These are phyloP conservation scores for Casuarina cunninghamiana DNA, from an alignment of 306 rosid genomes.

Conservation along the genomic window DNA sequence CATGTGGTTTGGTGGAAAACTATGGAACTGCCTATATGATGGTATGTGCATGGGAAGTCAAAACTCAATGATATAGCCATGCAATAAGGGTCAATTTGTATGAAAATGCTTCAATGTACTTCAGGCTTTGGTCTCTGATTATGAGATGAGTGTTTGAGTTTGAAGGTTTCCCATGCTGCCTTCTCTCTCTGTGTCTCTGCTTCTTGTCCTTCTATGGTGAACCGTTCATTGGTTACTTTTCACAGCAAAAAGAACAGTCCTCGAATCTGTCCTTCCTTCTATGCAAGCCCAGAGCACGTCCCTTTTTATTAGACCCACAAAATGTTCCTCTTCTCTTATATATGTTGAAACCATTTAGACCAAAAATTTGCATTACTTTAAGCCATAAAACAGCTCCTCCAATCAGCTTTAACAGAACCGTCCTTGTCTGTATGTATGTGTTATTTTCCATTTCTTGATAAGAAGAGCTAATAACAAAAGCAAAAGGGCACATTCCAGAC, in stretches of 20 bases:
- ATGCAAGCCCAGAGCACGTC: not conserved
- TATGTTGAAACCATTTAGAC: not conserved
- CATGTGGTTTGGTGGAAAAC: not conserved
- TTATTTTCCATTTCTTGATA: not conserved
- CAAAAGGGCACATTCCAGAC: not conserved
- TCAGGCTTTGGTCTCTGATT: not conserved
- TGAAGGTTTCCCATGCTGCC: not conserved
- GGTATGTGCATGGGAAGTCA: not conserved
- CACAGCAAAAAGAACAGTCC: not conserved
- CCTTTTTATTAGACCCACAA: too few relatives aligned
- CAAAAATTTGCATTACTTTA: too few relatives aligned
- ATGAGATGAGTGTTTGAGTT: not conserved
- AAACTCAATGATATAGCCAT: not conserved
- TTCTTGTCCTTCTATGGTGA: not conserved
- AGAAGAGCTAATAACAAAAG: not conserved
- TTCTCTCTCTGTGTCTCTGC: not conserved
- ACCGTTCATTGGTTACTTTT: not conserved
- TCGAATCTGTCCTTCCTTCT: not conserved
- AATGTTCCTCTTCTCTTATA: not conserved
- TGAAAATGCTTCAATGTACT: not conserved
- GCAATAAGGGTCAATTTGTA: not conserved
- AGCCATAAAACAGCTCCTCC: not conserved
- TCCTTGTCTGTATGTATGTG: too few relatives aligned
- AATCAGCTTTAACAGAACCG: too few relatives aligned
- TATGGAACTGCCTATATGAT: not conserved